These are phyloP conservation scores for Neodidymelliopsis sp. DNA, from an alignment of 2,329 filamentous ascomycete genomes.

Conservation along the genomic window DNA sequence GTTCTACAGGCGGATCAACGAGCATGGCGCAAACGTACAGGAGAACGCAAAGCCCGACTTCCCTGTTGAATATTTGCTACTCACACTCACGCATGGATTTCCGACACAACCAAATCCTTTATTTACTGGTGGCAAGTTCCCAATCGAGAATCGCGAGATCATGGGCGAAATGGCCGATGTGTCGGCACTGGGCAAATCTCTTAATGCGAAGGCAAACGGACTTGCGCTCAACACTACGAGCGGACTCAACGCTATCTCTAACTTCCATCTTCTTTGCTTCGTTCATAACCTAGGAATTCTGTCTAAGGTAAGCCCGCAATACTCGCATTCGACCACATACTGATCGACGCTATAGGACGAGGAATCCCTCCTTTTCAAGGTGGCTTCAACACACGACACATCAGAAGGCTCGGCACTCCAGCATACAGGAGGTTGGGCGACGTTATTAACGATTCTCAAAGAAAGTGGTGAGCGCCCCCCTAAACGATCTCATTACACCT, in stretches of 20 bases:
- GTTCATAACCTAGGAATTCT: constrained; percentile 81
- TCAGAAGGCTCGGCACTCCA: constrained; percentile 83
- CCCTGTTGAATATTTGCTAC: constrained; percentile 93
- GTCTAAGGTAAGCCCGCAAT: constrained; percentile 71
- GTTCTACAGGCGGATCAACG: constrained; percentile 94
- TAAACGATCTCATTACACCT: constrained; percentile 64
- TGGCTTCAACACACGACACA: constrained; percentile 81
- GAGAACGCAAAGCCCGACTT: constrained; percentile 97
- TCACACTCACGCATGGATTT: constrained; percentile 96
- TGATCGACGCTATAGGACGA: constrained; percentile 72
- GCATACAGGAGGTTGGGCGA: constrained; percentile 91
- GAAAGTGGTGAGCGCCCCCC: constrained; percentile 96
- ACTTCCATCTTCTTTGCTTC: constrained; percentile 94
- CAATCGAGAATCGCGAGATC: constrained; percentile 88
- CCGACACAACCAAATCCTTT: constrained; percentile 79
- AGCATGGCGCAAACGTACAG: constrained; percentile 95
- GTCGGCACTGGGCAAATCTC: constrained; percentile 69
- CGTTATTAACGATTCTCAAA: constrained; percentile 89
- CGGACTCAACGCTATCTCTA: constrained; percentile 76
- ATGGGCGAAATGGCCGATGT: constrained; percentile 88
- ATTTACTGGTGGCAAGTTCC: constrained; percentile 77
- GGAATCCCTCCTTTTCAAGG: constrained; percentile 82
- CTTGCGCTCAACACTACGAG: constrained; percentile 65
- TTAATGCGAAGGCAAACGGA: constrained; percentile 66
- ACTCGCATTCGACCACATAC: neutral